phyloP scores from a whole-genome alignment of 1,284 basidiomycete species.

The Trametes pubescens region DNA sequence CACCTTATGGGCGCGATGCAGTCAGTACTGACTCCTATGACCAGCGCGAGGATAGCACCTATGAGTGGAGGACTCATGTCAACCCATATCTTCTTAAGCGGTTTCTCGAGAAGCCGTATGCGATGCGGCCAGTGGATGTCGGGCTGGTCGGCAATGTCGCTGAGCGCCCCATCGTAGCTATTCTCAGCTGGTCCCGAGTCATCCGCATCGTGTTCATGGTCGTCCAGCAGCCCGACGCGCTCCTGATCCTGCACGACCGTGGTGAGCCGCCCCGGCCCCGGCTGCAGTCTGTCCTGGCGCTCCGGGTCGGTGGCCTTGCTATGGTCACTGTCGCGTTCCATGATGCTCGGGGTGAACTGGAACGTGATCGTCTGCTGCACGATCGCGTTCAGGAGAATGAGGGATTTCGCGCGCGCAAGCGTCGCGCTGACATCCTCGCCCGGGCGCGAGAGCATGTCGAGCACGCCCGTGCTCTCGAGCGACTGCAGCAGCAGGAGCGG shows the following conservation, averaged over 20 bases:
- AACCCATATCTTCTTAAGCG: conserved; percentile 30
- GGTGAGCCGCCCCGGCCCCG: conserved; percentile 32
- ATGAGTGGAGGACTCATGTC: conserved; percentile 42
- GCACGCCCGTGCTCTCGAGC: conserved; percentile 40
- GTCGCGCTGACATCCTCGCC: conserved; percentile 33
- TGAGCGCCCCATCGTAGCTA: conserved; percentile 30
- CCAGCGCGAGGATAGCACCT: conserved; percentile 41
- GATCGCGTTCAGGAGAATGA: conserved; percentile 44
- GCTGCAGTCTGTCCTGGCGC: conserved; percentile 28
- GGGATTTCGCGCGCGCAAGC: conserved; percentile 41
- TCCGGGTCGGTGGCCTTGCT: conserved; percentile 22
- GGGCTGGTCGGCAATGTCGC: conserved; percentile 37
- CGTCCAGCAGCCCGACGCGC: conserved; percentile 40
- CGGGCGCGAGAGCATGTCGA: conserved; percentile 32
- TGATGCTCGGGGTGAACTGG: conserved; percentile 40
- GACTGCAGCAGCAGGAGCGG: conserved; percentile 43
- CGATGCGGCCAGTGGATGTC: conserved; percentile 38
- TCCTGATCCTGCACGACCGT: conserved; percentile 41
- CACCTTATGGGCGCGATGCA: background rate
- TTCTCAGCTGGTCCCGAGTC: conserved; percentile 11
- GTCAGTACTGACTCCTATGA: conserved; percentile 38
- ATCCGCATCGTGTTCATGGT: conserved; percentile 24
- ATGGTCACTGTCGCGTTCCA: conserved; percentile 35
- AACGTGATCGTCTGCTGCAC: conserved; percentile 44
- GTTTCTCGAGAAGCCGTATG: conserved; percentile 33